Evolutionary conservation across 257 asterid genomes (phyloP).

Genomic region (Coffea canephora): DNA sequence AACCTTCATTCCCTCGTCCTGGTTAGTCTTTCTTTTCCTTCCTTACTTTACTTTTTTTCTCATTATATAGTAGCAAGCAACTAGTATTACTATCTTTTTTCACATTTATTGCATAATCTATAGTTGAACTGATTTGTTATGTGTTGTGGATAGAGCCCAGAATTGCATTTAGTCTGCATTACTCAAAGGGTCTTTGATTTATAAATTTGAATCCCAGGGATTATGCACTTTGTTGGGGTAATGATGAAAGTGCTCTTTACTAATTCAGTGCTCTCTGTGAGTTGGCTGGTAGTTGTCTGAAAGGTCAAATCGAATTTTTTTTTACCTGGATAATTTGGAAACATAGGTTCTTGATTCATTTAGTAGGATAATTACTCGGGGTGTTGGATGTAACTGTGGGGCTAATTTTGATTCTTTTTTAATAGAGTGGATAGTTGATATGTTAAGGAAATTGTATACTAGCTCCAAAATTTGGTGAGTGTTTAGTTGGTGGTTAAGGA

Average conservation of each 20-base stretch:
- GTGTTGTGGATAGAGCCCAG: neutral
- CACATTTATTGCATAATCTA: neutral
- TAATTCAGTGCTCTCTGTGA: neutral
- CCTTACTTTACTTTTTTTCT: neutral
- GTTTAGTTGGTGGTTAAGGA: neutral
- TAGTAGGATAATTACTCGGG: neutral
- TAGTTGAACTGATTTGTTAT: neutral
- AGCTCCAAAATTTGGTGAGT: neutral
- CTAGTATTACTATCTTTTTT: neutral
- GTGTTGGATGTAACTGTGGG: neutral
- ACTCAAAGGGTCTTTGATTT: neutral
- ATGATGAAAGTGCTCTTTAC: neutral
- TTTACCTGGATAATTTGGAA: neutral
- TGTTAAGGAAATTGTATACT: neutral
- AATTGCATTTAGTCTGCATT: slow-evolving; percentile 8
- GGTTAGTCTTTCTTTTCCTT: slow-evolving; percentile 6
- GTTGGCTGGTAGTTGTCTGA: neutral
- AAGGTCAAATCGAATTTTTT: neutral
- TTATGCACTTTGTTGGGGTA: neutral
- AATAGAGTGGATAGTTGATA: neutral
- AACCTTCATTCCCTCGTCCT: slow-evolving; percentile 39
- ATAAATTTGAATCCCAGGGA: neutral
- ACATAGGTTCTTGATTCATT: neutral
- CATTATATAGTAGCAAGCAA: too few relatives aligned
- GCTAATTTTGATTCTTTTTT: neutral